Evolutionary conservation across 257 asterid genomes (phyloP), one percentile per base, ranked within the genome.

Genomic region (Ilex aquifolium): DNA sequence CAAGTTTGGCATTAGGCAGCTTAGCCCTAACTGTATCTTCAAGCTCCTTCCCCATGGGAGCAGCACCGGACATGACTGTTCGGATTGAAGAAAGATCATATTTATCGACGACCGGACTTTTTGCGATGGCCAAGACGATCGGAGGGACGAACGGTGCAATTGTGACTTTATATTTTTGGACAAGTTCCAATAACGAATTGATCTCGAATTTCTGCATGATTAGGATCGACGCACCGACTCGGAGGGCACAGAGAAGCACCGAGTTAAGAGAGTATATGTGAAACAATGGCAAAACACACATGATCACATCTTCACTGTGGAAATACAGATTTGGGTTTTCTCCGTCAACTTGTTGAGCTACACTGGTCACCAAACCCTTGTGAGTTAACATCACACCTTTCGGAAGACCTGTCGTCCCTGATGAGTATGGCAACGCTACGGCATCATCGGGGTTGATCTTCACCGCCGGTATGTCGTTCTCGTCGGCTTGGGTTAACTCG

Each of bases 321-420:
- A 59, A 27, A 70, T 72, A 59, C 52, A 64, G 29, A 5, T 71
- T 64, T 0, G 90, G 87, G 36, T 81, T 78, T 27, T 78, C 87
- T 10, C 90, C 90, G 67, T 83, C 90, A 8, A 72, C 69, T 48
- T 78, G 79, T 70, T 74, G 79, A 7, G 85, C 57, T 10, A 81
- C 31, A 74, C 80, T 72, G 49, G 87, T 69, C 32, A 81, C 77
- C 5, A 80, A n/a, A 63, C 81, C 81, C 44, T 63, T 76, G 75
- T 83, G 90, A 9, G 79, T 83, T 57, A 83, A 65, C 87, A 83
- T 83, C 77, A 81, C 87, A 0, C 79, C 85, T 69, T 84, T 84
- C 32, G 87, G 85, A 31, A 81, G 72, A 0, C 90, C 90, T 30
- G 90, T 84, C 40, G 87, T 84, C 53, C 87, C 90, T 31, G 90